Evolutionary conservation across 2,329 filamentous ascomycete species (phyloP), one percentile per base, ranked within the genome.

Genomic region (Eutypella sp.): DNA sequence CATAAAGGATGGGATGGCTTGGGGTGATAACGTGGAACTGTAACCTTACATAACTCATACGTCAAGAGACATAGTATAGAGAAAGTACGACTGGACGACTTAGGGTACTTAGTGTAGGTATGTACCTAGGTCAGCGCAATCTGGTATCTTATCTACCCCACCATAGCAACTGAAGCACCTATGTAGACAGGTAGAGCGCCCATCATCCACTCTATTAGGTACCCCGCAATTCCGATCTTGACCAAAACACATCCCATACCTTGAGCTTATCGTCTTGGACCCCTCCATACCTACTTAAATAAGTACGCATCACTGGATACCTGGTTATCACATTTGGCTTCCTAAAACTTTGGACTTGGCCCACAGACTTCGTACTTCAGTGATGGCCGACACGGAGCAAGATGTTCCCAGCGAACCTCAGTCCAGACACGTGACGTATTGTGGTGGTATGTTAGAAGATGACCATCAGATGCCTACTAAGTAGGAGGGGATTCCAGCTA

Each of bases 391-490:
- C 56, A 65, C 67, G 45, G 75, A 78, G 53, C 51, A 67, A 50
- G 74, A 76, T 44, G 66, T 54, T 44, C 56, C 62, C 41, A 54
- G 64, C 45, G 75, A 76, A 64, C 71, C 71, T 37, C 76, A 78
- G 58, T 63, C 70, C 55, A 71, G 77, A 53, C 67, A 71, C 58
- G 73, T 81, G 44, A 60, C 68, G 42, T 82, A 82, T 65, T 82
- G 79, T 56, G 77, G 76, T 55, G 78, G 79, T 81, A 74, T 61
- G 76, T 67, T 49, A n/a, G n/a, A n/a, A n/a, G n/a, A n/a, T n/a
- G n/a, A n/a, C n/a, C n/a, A n/a, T n/a, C n/a, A n/a, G n/a, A n/a
- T 15, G 34, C n/a, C 18, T 20, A 22, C 20, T n/a, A 20, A 23
- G 36, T 22, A 20, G 22, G n/a, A n/a, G n/a, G n/a, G n/a, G n/a